Conservation (phyloP, 2,329 filamentous ascomycete genomes). For the Aspergillus latus region DNA sequence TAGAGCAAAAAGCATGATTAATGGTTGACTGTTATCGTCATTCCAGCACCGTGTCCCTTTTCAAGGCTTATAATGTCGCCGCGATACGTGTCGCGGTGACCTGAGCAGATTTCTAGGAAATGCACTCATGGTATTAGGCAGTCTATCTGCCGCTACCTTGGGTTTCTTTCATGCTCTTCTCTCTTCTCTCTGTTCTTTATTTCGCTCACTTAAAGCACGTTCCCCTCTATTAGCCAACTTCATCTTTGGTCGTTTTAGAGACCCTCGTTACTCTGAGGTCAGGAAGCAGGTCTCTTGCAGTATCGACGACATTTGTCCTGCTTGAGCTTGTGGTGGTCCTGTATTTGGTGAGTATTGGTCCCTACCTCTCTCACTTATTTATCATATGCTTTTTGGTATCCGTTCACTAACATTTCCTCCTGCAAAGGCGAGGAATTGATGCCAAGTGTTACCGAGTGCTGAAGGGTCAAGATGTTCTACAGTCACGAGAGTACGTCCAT, state of each 20-base stretch:
- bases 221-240: too few species aligned
- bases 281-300: too few species aligned
- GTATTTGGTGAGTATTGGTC: too few species aligned
- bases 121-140: neutral
- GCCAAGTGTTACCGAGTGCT: neutral
- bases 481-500: conserved; percentile 78
- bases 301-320: too few species aligned
- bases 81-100: neutral
- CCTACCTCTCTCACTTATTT: neutral
- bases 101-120: neutral
- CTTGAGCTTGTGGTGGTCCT: too few species aligned
- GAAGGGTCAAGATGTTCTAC: conserved; percentile 75
- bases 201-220: too few species aligned
- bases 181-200: neutral
- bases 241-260: too few species aligned
- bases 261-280: too few species aligned
- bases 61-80: neutral
- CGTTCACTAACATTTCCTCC: neutral
- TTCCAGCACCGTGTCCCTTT: neutral
- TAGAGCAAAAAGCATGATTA: too few species aligned
- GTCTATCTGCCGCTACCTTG: neutral
- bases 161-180: neutral
- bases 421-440: neutral
- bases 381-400: neutral
- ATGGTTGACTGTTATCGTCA: too few species aligned